Base-by-base conservation (phyloP, 805 yeast genomes). In the Ogataea trehaloabstinens region DNA sequence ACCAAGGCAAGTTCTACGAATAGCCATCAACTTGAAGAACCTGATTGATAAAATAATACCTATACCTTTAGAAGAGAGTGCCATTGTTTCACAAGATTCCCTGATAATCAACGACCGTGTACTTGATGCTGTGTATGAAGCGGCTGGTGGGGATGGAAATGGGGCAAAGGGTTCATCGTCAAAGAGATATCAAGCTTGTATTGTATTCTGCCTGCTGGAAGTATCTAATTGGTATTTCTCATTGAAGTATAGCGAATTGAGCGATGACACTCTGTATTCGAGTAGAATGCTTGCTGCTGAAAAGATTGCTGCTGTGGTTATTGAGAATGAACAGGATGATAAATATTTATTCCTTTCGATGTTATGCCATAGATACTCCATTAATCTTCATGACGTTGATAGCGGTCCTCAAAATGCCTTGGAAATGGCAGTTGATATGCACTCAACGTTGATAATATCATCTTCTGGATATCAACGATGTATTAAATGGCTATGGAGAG, bases 401-500 rank as follows among this genome's bases (percentile, higher is more conserved):
- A 61, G 79, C 1, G 68, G 58, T 4, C 91, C 95, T 0, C 63
- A 73, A n/a, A 82, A 77, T 61, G 95, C 89, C 0, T 64, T 88
- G 46, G 96, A 88, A 57, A 60, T 87, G 52, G 95, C 95, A 0
- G 88, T 85, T 19, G 96, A 88, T 55, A 76, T 80, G 76, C 95
- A 88, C 50, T 76, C 85, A 8, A 80, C 90, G 6, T 71, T 73
- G 17, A 81, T 87, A 13, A 85, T 89, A 51, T 81, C 88, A 2
- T 78, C 95, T 0, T 67, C 82, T 6, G 96, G 95, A 0, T 88
- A 78, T 59, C 95, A 88, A 61, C 67, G 95, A 38, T 86, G 95
- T 64, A 73, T 87, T 53, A 79, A 82, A 49, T 88, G 95, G 95
- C 61, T 88, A 34, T 88, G 96, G 96, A 68, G 90, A 40, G 96